phyloP scores from a whole-genome alignment of 768 basidiomycete species.

The Erythrobasidium yunnanense region DNA sequence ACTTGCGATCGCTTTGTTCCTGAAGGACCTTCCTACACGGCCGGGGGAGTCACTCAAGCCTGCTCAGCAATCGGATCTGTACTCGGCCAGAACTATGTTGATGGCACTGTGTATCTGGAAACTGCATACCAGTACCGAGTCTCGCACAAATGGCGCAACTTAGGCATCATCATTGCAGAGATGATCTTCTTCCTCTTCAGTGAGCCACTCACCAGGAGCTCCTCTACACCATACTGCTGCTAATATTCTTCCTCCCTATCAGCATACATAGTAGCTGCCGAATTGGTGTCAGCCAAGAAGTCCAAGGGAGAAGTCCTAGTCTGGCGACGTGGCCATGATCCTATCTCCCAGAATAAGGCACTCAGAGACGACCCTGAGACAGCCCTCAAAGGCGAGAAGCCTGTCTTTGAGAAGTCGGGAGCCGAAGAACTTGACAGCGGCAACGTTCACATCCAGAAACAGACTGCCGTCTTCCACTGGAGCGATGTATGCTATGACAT shows the following conservation, averaged over 20 bases:
- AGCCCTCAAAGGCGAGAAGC: constrained; percentile 22
- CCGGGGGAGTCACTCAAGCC: too few species aligned
- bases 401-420: too few species aligned
- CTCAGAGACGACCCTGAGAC: constrained; percentile 35
- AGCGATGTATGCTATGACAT: constrained; percentile 42
- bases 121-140: constrained; percentile 37
- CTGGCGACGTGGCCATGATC: constrained; percentile 39
- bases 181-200: constrained; percentile 38
- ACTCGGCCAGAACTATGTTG: too few species aligned
- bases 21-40: too few species aligned
- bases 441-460: constrained; percentile 38
- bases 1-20: too few species aligned
- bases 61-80: too few species aligned
- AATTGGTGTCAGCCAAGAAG: constrained; percentile 41
- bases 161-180: constrained; percentile 40
- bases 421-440: neutral
- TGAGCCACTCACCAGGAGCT: too few species aligned
- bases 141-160: constrained; percentile 41
- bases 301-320: constrained; percentile 43
- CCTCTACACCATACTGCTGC: too few species aligned
- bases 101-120: too few species aligned
- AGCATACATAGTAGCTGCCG: constrained; percentile 40
- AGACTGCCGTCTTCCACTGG: constrained; percentile 42
- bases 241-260: too few species aligned
- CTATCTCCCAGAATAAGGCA: too few species aligned